Percentiles rank a stretch among this genome's conserved stretches.
Conservation (phyloP, 352 stramenopile genomes). For the Phytophthora vignae region DNA sequence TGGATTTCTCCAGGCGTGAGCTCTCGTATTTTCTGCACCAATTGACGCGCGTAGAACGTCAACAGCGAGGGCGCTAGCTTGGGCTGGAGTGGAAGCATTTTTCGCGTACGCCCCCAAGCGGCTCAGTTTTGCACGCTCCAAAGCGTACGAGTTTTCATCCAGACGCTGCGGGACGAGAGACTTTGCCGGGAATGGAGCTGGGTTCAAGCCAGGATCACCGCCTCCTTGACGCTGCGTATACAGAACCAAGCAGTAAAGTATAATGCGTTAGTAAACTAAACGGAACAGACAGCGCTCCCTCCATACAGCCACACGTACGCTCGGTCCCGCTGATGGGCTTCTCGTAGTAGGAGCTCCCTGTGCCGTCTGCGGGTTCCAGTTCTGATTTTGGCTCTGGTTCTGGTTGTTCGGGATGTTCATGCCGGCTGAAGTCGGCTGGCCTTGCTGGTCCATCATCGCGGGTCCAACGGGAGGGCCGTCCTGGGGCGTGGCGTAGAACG, state of each 20-base stretch:
- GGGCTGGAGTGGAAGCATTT: conserved; percentile 58
- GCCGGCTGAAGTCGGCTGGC: conserved; percentile 14
- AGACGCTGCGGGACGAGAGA: conserved; percentile 68
- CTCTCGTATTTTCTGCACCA: conserved; percentile 46
- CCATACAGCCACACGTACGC: conserved; percentile 31
- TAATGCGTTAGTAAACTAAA: conserved; percentile 8
- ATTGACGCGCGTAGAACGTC: conserved; percentile 70
- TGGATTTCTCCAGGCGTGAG: conserved; percentile 73
- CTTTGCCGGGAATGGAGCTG: conserved; percentile 66
- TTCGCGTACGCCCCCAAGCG: conserved; percentile 70
- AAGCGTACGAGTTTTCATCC: conserved; percentile 65
- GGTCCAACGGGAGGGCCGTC: conserved; percentile 48
- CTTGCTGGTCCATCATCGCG: conserved; percentile 47
- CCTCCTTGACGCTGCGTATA: conserved; percentile 30
- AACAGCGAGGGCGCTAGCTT: conserved; percentile 75
- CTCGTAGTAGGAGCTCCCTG: conserved; percentile 21
- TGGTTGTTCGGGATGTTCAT: conserved; percentile 34
- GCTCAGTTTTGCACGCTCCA: conserved; percentile 57
- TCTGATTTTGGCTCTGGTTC: conserved; percentile 29
- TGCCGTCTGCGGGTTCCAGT: conserved; percentile 36
- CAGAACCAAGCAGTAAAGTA: conserved; percentile 3
- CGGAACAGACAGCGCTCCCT: background rate
- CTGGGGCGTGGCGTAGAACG: conserved; percentile 65
- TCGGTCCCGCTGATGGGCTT: conserved; percentile 21
- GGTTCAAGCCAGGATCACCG: conserved; percentile 53